Base-by-base conservation (phyloP, 2,329 filamentous ascomycete genomes). In the Calonectria fujianensis region DNA sequence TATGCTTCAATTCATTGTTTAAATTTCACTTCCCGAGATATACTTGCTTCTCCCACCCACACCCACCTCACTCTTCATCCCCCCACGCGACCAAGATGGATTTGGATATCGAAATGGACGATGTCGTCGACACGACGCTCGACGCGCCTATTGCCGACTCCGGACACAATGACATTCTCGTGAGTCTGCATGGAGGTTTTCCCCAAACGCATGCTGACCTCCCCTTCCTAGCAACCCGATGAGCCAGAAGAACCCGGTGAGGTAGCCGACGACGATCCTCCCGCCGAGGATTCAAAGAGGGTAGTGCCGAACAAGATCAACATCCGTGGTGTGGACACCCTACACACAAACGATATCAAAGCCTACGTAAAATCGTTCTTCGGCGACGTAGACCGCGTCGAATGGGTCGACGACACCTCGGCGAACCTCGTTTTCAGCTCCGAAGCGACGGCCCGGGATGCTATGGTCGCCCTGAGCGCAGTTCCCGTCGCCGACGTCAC, bases 331-430 rank as follows among this genome's bases (percentile, higher is more conserved):
- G 90, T 98, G 4, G 94, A 98, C 82, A 92, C 93, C 54, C 88
- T 98, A 82, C 95, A 94, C 39, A 96, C 96, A 35, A 90, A 92
- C 70, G 92, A 98, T 77, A 93, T 98, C 80, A 93, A 94, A 79
- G 88, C 90, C 74, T 98, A 96, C 80, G 91, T 95, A 11, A 85
- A 88, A 63, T 90, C 94, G 76, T 91, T 97, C 83, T 95, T 91
- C 81, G 86, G 89, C 45, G 83, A 85, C 18, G 88, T 93, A 72
- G 87, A 90, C 71, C 90, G 91, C 75, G 89, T 98, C 76, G 96
- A 98, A 86, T 99, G 97, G 97, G 95, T 99, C 78, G 95, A 98
- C 83, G 97, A 99, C 84, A 93, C 92, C 9, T 96, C 95, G 0
- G 95, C 95, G 76, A 98, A 98, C 83, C 88, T 98, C 69, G 85